A percentile compares a stretch with the other conserved stretches of the same genome.
Evolutionary conservation across 257 asterid genomes (phyloP).

Genomic region (Solanum pinnatisectum): DNA sequence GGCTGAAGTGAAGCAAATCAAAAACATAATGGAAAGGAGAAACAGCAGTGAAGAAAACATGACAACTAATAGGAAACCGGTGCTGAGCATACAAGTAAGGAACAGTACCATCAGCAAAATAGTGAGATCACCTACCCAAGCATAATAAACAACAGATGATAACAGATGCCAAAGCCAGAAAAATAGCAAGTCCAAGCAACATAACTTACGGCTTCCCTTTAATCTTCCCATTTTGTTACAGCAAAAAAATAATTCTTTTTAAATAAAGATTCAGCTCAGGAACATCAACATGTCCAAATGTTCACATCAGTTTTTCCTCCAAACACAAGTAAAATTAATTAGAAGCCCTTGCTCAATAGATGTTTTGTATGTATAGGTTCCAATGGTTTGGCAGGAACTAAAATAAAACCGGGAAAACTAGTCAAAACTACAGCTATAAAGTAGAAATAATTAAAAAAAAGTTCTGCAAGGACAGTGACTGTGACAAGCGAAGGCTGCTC

Average conservation of each 20-base stretch:
- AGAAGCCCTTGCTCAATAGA: neutral
- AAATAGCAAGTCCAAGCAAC: neutral
- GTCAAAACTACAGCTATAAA: neutral
- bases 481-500: neutral
- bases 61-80: neutral
- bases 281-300: neutral
- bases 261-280: neutral
- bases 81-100: neutral
- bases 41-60: neutral
- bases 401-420: neutral
- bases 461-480: neutral
- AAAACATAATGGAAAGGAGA: neutral
- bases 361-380: neutral
- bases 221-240: neutral
- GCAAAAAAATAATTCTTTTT: neutral
- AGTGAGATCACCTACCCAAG: neutral
- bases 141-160: neutral
- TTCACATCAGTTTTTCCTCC: neutral
- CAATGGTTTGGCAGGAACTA: neutral
- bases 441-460: neutral
- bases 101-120: neutral
- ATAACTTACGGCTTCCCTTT: neutral
- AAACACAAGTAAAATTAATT: neutral
- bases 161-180: neutral
- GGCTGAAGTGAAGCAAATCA: neutral